Evolutionary conservation across 176 grass and related monocot species (phyloP).

Genomic region (Carex littledalei): DNA sequence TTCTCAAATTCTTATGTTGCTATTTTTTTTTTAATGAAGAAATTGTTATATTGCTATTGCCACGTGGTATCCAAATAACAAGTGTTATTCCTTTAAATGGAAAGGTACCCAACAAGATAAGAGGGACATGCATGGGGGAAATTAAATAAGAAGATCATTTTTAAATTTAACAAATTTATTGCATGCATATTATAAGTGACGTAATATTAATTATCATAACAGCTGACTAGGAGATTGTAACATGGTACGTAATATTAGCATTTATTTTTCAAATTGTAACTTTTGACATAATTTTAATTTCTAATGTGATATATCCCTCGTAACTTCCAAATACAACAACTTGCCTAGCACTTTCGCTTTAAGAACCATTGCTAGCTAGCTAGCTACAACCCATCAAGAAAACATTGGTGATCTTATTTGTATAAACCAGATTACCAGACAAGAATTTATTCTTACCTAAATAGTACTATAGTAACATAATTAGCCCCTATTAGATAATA

Average conservation of each 20-base stretch:
- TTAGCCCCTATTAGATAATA: not conserved
- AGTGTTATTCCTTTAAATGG: too few species aligned
- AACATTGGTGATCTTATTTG: not conserved
- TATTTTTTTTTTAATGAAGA: not conserved
- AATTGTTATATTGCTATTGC: not conserved
- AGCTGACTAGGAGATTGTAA: not conserved
- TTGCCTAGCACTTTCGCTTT: not conserved
- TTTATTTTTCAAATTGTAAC: not conserved
- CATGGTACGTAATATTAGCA: not conserved
- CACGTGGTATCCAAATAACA: not conserved
- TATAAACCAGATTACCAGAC: not conserved
- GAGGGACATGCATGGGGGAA: too few species aligned
- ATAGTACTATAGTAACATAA: not conserved
- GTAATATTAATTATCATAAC: not conserved
- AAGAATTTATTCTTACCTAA: not conserved
- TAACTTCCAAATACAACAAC: not conserved
- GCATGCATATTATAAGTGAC: not conserved
- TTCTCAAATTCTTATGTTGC: not conserved
- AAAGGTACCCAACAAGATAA: too few species aligned
- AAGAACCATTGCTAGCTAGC: not conserved
- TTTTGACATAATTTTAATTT: not conserved
- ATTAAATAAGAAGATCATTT: too few species aligned
- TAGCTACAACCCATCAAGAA: conserved; percentile 1
- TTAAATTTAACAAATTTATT: too few species aligned
- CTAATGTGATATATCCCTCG: not conserved